phyloP scores from a whole-genome alignment of 345 rosid genomes.

The Gossypium thurberi region DNA sequence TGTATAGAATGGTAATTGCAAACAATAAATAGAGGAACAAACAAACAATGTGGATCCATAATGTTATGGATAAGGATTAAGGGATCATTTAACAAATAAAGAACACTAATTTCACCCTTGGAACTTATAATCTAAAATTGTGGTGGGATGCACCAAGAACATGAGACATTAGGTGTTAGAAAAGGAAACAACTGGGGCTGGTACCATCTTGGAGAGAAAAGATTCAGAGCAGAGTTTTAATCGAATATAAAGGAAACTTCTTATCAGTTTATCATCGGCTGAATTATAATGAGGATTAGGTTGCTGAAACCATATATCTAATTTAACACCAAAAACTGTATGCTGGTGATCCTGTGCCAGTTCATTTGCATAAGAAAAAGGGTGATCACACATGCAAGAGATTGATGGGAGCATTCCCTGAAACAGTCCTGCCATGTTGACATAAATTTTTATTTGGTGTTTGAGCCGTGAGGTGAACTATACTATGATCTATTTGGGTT shows the following conservation, averaged over 20 bases:
- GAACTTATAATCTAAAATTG: constrained; percentile 9
- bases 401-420: background rate
- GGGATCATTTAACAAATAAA: background rate
- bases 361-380: background rate
- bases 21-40: too few relatives aligned
- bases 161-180: constrained; percentile 9
- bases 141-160: constrained; percentile 16
- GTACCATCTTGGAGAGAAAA: background rate
- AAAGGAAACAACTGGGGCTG: background rate
- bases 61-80: background rate
- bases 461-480: background rate
- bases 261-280: background rate
- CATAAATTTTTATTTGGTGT: too few relatives aligned
- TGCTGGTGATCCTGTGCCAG: background rate
- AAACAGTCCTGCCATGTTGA: background rate
- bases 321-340: background rate
- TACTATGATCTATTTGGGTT: background rate
- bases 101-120: background rate
- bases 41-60: too few relatives aligned
- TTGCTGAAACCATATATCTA: background rate
- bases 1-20: background rate
- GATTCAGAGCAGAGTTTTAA: background rate
- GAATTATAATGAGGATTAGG: background rate
- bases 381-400: background rate
- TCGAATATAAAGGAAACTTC: background rate